Percentiles rank a stretch among this genome's conserved stretches.
Conservation (phyloP, 805 yeast genomes). For the Schwanniomyces polymorphus region DNA sequence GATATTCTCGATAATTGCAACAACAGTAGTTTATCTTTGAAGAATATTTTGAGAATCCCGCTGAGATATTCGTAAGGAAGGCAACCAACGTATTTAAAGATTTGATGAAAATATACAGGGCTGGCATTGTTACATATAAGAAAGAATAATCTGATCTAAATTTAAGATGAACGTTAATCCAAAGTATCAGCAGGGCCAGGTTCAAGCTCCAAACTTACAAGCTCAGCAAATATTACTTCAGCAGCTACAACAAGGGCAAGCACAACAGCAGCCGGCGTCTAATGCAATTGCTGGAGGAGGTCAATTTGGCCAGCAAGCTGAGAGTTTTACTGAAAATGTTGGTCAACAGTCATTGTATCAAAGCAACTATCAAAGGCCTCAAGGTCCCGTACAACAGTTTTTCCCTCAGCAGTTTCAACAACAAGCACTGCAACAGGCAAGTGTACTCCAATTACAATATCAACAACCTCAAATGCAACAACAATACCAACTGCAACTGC, state of each 20-base stretch:
- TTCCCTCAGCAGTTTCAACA: slow-evolving; percentile 21
- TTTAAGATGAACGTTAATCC: slow-evolving; percentile 33
- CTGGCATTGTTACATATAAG: neutral
- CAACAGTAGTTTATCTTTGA: neutral
- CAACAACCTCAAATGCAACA: slow-evolving; percentile 13
- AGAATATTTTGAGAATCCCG: neutral
- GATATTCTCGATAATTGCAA: neutral
- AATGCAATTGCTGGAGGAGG: slow-evolving; percentile 8
- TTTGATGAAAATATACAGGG: neutral
- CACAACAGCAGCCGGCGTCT: slow-evolving; percentile 17
- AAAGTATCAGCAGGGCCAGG: slow-evolving; percentile 32
- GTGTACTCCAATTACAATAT: slow-evolving; percentile 6
- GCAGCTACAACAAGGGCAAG: slow-evolving; percentile 41
- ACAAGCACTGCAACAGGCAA: slow-evolving; percentile 9
- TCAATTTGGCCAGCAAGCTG: slow-evolving; percentile 11
- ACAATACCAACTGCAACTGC: slow-evolving; percentile 16
- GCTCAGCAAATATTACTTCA: slow-evolving; percentile 44
- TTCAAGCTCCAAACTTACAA: slow-evolving; percentile 34
- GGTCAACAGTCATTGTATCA: slow-evolving; percentile 17
- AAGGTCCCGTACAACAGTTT: slow-evolving; percentile 22
- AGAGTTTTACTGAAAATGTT: slow-evolving; percentile 14
- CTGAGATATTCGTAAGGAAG: neutral
- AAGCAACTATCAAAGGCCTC: slow-evolving; percentile 19
- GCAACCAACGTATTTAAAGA: neutral
- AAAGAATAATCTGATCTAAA: neutral